These are phyloP conservation scores for Aschersonia sp. DNA, from an alignment of 2,329 filamentous ascomycete genomes.

Conservation along the genomic window DNA sequence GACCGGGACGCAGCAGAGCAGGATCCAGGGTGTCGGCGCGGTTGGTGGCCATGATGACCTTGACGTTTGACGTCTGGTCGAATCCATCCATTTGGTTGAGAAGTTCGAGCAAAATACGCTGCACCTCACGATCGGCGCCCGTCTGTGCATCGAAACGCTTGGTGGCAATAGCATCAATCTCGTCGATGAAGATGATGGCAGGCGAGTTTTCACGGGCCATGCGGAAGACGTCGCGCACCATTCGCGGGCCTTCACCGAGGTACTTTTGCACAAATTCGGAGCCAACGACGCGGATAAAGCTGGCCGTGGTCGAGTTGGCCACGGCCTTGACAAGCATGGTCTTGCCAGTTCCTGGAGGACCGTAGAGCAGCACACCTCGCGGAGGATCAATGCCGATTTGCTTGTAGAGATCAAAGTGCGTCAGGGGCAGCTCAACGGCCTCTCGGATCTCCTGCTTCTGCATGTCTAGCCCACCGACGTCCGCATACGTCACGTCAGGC, in stretches of 20 bases:
- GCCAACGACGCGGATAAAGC: slow-evolving; percentile 94
- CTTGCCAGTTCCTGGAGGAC: slow-evolving; percentile 90
- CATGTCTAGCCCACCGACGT: slow-evolving; percentile 97
- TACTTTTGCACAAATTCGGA: slow-evolving; percentile 99
- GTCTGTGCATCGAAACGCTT: slow-evolving; percentile 99
- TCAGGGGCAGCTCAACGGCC: slow-evolving; percentile 89
- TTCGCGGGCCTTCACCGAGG: slow-evolving; percentile 88
- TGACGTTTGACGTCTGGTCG: slow-evolving; percentile 97
- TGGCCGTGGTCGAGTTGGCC: slow-evolving; percentile 94
- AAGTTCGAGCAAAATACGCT: slow-evolving; percentile 92
- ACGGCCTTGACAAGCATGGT: slow-evolving; percentile 98
- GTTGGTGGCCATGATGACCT: slow-evolving; percentile 99
- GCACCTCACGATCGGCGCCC: slow-evolving; percentile 92
- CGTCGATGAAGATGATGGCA: slow-evolving; percentile 98
- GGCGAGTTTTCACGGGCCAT: slow-evolving; percentile 98
- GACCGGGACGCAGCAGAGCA: slow-evolving; percentile 82
- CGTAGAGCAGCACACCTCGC: slow-evolving; percentile 89
- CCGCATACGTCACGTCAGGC: slow-evolving; percentile 93
- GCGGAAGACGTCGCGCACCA: slow-evolving; percentile 97
- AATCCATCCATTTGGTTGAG: slow-evolving; percentile 99
- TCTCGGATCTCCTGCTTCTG: slow-evolving; percentile 99
- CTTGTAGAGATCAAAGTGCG: slow-evolving; percentile 96
- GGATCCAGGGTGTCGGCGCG: slow-evolving; percentile 94
- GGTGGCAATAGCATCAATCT: slow-evolving; percentile 96
- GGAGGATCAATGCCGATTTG: slow-evolving; percentile 98